These are phyloP conservation scores for Colletotrichum ledebouriae DNA, from an alignment of 2,329 filamentous ascomycete genomes.

Conservation along the genomic window DNA sequence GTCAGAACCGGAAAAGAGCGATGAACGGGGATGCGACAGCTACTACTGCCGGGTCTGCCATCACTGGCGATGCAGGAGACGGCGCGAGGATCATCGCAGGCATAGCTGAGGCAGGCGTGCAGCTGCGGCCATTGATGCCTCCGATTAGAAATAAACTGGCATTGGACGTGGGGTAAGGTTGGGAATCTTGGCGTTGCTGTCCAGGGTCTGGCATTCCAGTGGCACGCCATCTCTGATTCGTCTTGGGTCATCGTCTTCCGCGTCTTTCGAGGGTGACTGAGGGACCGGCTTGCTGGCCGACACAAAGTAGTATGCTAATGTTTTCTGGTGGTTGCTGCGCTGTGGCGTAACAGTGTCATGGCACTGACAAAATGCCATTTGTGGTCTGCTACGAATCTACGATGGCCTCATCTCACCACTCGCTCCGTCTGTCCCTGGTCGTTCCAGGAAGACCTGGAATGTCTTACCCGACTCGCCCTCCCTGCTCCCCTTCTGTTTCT, in stretches of 20 bases:
- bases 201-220: conserved; percentile 34
- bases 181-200: conserved; percentile 38
- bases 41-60: background rate
- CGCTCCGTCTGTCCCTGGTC: conserved; percentile 25
- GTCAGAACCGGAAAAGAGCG: conserved; percentile 12
- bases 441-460: conserved; percentile 30
- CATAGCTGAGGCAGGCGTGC: conserved; percentile 31
- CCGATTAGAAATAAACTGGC: conserved; percentile 39
- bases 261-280: too few relatives aligned
- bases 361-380: background rate
- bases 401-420: conserved; percentile 37
- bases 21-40: conserved; percentile 11
- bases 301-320: too few relatives aligned
- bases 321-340: background rate
- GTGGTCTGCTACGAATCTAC: conserved; percentile 3
- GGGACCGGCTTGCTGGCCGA: background rate
- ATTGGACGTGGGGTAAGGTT: conserved; percentile 42
- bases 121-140: conserved; percentile 38
- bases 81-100: conserved; percentile 40
- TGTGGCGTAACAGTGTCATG: conserved; percentile 6
- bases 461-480: conserved; percentile 35
- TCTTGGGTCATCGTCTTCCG: conserved; percentile 33
- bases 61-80: conserved; percentile 30
- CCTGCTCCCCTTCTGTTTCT: conserved; percentile 28
- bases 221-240: conserved; percentile 41